Evolutionary conservation across 2,329 filamentous ascomycete species (phyloP), one percentile per base, ranked within the genome.

Genomic region (Colletotrichum falcatum): DNA sequence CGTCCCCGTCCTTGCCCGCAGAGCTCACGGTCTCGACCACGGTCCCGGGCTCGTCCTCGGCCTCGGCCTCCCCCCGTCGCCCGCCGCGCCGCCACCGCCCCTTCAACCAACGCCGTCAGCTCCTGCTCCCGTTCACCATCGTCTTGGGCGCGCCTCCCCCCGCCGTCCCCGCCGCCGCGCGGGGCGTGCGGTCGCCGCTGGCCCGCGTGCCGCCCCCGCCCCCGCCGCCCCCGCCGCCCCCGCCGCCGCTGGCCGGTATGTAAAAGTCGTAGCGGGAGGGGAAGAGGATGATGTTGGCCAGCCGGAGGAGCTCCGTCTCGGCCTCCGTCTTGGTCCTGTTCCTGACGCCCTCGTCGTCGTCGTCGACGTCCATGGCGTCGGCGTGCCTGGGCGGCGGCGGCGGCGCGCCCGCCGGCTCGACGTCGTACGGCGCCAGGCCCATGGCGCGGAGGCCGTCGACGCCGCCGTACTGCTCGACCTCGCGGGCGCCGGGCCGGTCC

Each of bases 281-380:
- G 72, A 88, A 88, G 35, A 88, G 77, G 62, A 89, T 88, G 64
- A 87, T 87, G 75, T 88, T 89, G 28, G 86, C 86, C 46, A 88
- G 78, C 46, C 85, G 78, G 16, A 88, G 82, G 1, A 88, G 84
- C 74, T 88, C 86, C 2, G 83, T 82, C 77, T 88, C 85, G 2
- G 84, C 84, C 33, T 81, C 77, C 12, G 79, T 81, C 26, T 75
- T 61, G 16, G 75, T 77, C 62, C 72, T 75, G 44, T 74, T 78
- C 66, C 77, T 77, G 3, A 72, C 65, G 11, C 69, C 73, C 39
- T 76, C 75, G 11, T 66, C 68, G 49, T 74, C 73, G 26, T n/a
- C 42, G 42, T 79, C 79, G 8, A 76, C 72, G 20, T 78, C 76
- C 59, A 74, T 76, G 20, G 75, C 74, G 26, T 78, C 70, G 74